These are phyloP conservation scores for Lenwebbia sp. DNA, from an alignment of 345 rosid genomes.

Conservation along the genomic window DNA sequence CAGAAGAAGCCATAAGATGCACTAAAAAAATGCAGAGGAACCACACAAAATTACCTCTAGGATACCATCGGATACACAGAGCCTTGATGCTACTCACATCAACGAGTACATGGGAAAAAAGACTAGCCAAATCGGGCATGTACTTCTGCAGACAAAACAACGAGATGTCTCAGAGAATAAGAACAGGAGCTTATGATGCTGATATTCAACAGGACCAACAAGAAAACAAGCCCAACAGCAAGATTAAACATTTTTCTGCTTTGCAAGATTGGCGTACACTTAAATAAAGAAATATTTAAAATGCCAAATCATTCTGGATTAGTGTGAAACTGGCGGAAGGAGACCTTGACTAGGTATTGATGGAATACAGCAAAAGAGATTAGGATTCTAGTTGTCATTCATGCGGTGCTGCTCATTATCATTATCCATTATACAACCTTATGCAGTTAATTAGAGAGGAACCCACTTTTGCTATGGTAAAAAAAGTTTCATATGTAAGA, in stretches of 20 bases:
- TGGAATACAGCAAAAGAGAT: not conserved
- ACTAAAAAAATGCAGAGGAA: not conserved
- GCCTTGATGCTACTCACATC: constrained; percentile 86
- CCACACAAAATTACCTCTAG: constrained; percentile 35
- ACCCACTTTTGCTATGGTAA: not conserved
- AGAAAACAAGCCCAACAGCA: not conserved
- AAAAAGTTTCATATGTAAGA: not conserved
- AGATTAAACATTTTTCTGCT: not conserved
- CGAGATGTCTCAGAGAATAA: not conserved
- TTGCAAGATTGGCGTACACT: not conserved
- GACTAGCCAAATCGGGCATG: constrained; percentile 72
- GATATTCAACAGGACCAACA: not conserved
- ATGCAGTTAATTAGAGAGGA: not conserved
- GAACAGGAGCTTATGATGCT: not conserved
- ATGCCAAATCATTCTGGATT: not conserved
- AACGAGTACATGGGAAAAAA: constrained; percentile 66
- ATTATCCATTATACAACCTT: not conserved
- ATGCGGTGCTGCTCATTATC: not conserved
- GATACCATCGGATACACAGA: constrained; percentile 72
- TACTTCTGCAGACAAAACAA: constrained; percentile 48
- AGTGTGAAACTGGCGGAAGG: not conserved
- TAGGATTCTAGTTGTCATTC: not conserved
- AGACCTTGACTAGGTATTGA: not conserved
- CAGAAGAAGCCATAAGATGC: not conserved
- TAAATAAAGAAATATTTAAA: not conserved